These are phyloP conservation scores for Talaromyces verruculosus DNA, from an alignment of 2,329 filamentous ascomycete genomes.

Conservation along the genomic window DNA sequence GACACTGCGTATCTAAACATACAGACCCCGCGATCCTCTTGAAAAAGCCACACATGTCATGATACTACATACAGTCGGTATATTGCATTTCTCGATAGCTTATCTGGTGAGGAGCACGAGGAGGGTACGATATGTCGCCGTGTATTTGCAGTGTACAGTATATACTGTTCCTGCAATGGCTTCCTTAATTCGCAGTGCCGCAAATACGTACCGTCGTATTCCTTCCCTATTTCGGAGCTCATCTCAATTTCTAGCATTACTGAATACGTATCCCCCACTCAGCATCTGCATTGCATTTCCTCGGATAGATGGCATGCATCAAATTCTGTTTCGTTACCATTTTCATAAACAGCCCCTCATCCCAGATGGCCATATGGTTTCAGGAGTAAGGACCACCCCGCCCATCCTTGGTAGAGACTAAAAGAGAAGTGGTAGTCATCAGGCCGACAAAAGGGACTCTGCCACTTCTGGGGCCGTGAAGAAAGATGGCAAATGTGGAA, in stretches of 20 bases:
- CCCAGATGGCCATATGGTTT: conserved; percentile 7
- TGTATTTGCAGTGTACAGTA: background rate
- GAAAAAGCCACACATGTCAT: conserved; percentile 18
- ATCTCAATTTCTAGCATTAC: background rate
- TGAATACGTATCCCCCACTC: background rate
- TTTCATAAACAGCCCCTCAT: background rate
- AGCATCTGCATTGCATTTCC: background rate
- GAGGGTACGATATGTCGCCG: background rate
- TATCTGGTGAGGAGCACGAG: conserved; percentile 1
- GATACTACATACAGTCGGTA: background rate
- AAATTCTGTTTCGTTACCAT: conserved; percentile 4
- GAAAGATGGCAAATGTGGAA: conserved; percentile 10
- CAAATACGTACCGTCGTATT: background rate
- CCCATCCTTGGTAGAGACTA: background rate
- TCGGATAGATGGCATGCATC: background rate
- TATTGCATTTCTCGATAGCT: background rate
- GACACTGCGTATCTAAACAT: background rate
- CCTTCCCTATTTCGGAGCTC: background rate
- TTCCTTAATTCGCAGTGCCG: conserved; percentile 8
- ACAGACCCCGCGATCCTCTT: conserved; percentile 11
- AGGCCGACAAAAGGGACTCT: conserved; percentile 5
- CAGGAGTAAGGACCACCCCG: conserved; percentile 4
- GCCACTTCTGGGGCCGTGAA: conserved; percentile 1
- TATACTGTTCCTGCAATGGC: background rate
- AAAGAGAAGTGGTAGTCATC: background rate